Base-by-base conservation (phyloP, 2,329 filamentous ascomycete species). In the Fusarium decemcellulare region DNA sequence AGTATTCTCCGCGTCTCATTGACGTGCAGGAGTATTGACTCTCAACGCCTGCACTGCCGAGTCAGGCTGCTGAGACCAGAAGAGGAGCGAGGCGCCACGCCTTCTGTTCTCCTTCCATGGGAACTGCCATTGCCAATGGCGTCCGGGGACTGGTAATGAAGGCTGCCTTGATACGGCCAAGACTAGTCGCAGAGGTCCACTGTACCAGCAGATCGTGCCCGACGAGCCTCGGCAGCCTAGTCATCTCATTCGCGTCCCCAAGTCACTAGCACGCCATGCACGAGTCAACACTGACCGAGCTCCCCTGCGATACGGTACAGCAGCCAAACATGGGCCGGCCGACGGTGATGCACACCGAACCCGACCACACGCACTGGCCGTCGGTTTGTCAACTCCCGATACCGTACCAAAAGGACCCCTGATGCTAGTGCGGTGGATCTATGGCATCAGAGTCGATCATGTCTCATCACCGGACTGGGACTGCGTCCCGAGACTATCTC, bases 401-500 rank as follows among this genome's bases (percentile, higher is more conserved):
- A 52, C 27, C 16, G 30, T 15, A 52, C 27, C 16, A 51, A 51
- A 40, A 34, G 32, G 32, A 36, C 37, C 50, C 50, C 50, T 53
- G 50, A 40, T 53, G n/a, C 34, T 40, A 53, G 50, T 53, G 50
- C 15, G 23, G 50, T 14, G 36, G 18, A 53, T 18, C 50, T 16
- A 9, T 12, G 12, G 40, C 6, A 40, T 15, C 36, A 14, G 36
- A 10, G 50, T 34, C 32, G 37, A 40, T 40, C 37, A n/a, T 40
- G 37, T 8, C 14, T n/a, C 37, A 40, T n/a, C 14, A 40, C 15
- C 2, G 37, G 3, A 9, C 15, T 8, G n/a, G 8, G 37, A 40
- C 5, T 7, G 6, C 37, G 23, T 30, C 27, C 18, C 23, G 23
- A 34, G 9, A 34, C 32, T 9, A 9, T 9, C 32, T 34, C 12